phyloP scores from a whole-genome alignment of 176 grass and related monocot genomes.

The Guadua angustifolia region DNA sequence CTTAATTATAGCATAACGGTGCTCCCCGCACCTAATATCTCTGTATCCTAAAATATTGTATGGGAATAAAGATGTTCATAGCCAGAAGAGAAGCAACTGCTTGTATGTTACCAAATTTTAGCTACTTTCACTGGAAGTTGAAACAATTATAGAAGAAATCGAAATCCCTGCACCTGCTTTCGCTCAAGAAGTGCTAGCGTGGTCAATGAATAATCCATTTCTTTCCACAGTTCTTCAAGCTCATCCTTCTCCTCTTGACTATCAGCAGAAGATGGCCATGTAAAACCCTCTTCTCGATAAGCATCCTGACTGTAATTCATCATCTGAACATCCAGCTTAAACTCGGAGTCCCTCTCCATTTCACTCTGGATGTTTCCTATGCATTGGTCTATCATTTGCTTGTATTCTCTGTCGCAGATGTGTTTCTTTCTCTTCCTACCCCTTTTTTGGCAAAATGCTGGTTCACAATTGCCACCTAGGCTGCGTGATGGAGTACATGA shows the following conservation, averaged over 20 bases:
- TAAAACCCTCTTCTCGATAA: conserved; percentile 71
- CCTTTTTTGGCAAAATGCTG: conserved; percentile 43
- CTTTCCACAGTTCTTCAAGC: conserved; percentile 76
- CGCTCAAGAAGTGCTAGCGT: conserved; percentile 66
- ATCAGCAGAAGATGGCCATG: conserved; percentile 57
- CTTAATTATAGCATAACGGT: neutral
- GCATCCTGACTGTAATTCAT: conserved; percentile 6
- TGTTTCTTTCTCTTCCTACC: conserved; percentile 55
- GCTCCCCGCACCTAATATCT: neutral
- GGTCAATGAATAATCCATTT: conserved; percentile 80
- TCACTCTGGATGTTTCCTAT: conserved; percentile 70
- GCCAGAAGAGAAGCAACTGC: neutral
- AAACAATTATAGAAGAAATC: conserved; percentile 19
- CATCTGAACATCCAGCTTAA: conserved; percentile 34
- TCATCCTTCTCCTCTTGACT: conserved; percentile 61
- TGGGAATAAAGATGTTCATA: conserved; percentile 25
- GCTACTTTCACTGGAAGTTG: conserved; percentile 1
- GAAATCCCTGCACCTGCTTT: conserved; percentile 55
- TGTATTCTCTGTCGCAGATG: conserved; percentile 51
- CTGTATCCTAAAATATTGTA: conserved; percentile 4
- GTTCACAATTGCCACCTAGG: conserved; percentile 32
- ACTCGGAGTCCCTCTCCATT: conserved; percentile 61
- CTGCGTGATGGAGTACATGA: conserved; percentile 32
- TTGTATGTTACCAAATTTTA: conserved; percentile 36
- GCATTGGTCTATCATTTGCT: conserved; percentile 69